Evolutionary conservation across 805 yeast species (phyloP), one percentile per base, ranked within the genome.

Genomic region (Nakazawaea holstii): DNA sequence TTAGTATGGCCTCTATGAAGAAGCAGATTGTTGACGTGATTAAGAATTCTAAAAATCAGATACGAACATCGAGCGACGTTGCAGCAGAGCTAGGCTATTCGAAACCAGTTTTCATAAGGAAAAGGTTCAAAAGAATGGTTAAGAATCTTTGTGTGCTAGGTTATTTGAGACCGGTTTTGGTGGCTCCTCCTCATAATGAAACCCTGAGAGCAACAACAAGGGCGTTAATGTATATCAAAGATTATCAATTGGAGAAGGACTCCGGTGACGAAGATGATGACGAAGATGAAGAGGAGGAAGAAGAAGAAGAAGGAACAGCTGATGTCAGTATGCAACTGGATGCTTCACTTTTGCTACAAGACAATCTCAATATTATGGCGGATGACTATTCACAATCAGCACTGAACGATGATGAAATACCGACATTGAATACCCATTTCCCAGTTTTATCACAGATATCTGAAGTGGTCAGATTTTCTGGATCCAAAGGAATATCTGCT

Each of bases 361-460:
- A 36, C 30, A 45, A 17, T 13, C 37, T 27, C 6, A 37, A 30
- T 32, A 38, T 17, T 14, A 31, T 39, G n/a, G 47, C 27, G 14
- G 14, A 35, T 10, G 41, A 44, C 8, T 10, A 39, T 11, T 8
- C 30, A 26, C 17, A 15, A 9, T 10, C 11, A n/a, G n/a, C 14
- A 15, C 1, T 13, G 10, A 53, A 48, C 5, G 69, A 59, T 1
- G 67, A 62, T 32, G 68, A 62, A 8, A 59, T 67, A 40, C 74
- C 77, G 0, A 36, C 59, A 0, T 56, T 75, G 44, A 86, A 84
- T 58, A 60, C 70, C 10, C 70, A 80, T 46, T 83, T 74, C 53
- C 91, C 96, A 0, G 52, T 82, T 0, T 82, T 79, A 35, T 76
- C 72, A 51, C 96, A 88, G 59, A 62, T 87, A 0, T 79, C 68